Conservation (phyloP, 305 asterid genomes). For the Solanum hybrid region DNA sequence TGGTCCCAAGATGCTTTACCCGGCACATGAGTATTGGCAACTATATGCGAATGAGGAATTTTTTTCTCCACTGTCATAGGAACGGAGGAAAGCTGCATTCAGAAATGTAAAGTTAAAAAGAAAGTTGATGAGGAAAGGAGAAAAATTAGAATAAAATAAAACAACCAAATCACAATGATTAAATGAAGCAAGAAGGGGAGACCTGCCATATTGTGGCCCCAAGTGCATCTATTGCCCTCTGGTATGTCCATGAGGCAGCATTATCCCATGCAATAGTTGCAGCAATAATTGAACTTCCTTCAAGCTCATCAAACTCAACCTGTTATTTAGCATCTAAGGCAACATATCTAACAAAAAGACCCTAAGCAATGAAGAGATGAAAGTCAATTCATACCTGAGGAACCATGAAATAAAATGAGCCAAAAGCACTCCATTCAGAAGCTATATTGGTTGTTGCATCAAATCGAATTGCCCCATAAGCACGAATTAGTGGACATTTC, state of each 20-base stretch:
- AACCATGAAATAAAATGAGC: slow-evolving; percentile 84
- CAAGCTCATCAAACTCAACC: slow-evolving; percentile 87
- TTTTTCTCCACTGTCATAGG: slow-evolving; percentile 26
- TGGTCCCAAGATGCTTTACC: slow-evolving; percentile 62
- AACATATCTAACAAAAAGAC: not conserved
- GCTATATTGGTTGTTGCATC: slow-evolving; percentile 50
- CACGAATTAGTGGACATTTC: slow-evolving; percentile 75
- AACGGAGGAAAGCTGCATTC: slow-evolving; percentile 59
- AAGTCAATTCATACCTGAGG: slow-evolving; percentile 52
- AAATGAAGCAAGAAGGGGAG: not conserved
- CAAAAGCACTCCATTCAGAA: slow-evolving; percentile 79
- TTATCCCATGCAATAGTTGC: slow-evolving; percentile 93
- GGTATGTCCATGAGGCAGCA: slow-evolving; percentile 53
- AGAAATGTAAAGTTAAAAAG: not conserved
- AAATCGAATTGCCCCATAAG: slow-evolving; percentile 88
- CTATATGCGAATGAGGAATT: slow-evolving; percentile 28
- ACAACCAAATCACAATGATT: not conserved
- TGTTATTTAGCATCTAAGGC: slow-evolving; percentile 25
- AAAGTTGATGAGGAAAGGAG: not conserved
- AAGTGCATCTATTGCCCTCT: slow-evolving; percentile 59
- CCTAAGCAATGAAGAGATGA: not conserved
- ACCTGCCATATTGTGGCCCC: slow-evolving; percentile 72
- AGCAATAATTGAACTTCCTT: slow-evolving; percentile 80
- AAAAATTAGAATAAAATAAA: not conserved
- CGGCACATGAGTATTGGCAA: slow-evolving; percentile 61